A percentile compares a stretch with the other conserved stretches of the same genome.
Evolutionary conservation across 306 rosid species (phyloP).

Genomic region (Quercus glauca): DNA sequence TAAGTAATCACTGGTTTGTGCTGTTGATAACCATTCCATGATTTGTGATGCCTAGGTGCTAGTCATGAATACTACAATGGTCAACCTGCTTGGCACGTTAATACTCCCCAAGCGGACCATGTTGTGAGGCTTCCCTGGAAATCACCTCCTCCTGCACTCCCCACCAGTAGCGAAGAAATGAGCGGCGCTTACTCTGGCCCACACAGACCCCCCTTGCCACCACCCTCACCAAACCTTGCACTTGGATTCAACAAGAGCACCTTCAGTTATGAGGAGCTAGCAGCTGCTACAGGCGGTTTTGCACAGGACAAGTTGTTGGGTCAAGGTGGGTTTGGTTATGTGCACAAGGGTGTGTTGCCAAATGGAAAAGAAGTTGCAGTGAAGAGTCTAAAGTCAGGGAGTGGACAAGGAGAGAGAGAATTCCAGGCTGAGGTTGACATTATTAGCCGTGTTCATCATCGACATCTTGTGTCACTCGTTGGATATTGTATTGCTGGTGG

Average conservation of each 20-base stretch:
- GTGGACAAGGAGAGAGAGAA: slow-evolving; percentile 82
- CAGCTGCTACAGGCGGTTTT: slow-evolving; percentile 64
- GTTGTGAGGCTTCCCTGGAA: slow-evolving; percentile 64
- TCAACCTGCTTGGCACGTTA: slow-evolving; percentile 37
- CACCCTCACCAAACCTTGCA: slow-evolving; percentile 61
- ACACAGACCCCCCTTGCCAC: slow-evolving; percentile 49
- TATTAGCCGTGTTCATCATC: slow-evolving; percentile 84
- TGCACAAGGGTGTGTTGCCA: slow-evolving; percentile 76
- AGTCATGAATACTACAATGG: slow-evolving; percentile 41
- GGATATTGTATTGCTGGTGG: slow-evolving; percentile 71
- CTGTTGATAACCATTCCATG: no score
- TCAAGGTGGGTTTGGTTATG: slow-evolving; percentile 89
- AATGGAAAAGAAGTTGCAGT: slow-evolving; percentile 83
- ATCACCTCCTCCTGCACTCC: slow-evolving; percentile 31
- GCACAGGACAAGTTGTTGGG: slow-evolving; percentile 55
- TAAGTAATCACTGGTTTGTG: no score
- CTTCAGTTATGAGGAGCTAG: slow-evolving; percentile 73
- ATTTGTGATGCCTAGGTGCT: slow-evolving; percentile 5
- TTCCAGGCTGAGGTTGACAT: slow-evolving; percentile 88
- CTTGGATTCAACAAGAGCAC: slow-evolving; percentile 69
- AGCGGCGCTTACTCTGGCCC: slow-evolving; percentile 40
- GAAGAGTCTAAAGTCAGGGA: slow-evolving; percentile 65
- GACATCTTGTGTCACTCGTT: slow-evolving; percentile 77
- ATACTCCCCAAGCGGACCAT: slow-evolving; percentile 42
- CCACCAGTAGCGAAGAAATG: slow-evolving; percentile 41